A percentile compares a stretch with the other conserved stretches of the same genome.
phyloP scores from a whole-genome alignment of 2,329 filamentous ascomycete genomes.

The Aspergillus tanneri region DNA sequence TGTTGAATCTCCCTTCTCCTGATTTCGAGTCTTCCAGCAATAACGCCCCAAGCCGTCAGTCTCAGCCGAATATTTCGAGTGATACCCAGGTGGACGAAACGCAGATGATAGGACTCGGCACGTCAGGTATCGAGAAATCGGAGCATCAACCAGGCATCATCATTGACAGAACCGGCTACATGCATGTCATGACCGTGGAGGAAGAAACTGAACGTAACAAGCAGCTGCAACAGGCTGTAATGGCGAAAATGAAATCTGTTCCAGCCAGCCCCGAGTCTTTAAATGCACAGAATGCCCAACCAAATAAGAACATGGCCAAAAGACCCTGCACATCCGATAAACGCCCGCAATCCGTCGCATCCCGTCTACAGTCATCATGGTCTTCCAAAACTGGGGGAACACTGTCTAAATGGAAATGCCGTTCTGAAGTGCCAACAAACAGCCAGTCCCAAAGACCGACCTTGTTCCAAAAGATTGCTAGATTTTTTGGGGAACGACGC shows the following conservation, averaged over 20 bases:
- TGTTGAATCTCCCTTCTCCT: conserved; percentile 7
- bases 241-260: conserved; percentile 27
- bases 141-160: conserved; percentile 19
- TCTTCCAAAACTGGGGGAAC: conserved; percentile 3
- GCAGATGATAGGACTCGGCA: background rate
- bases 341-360: conserved; percentile 2
- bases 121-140: background rate
- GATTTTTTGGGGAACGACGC: conserved; percentile 8
- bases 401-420: background rate
- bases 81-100: background rate
- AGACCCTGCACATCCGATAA: background rate
- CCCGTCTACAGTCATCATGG: conserved; percentile 10
- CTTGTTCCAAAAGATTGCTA: conserved; percentile 6
- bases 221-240: conserved; percentile 25
- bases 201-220: conserved; percentile 22
- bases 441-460: background rate
- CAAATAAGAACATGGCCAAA: background rate
- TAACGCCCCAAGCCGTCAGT: background rate
- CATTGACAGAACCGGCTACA: conserved; percentile 23
- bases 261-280: background rate
- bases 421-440: background rate
- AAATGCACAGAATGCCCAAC: too few species aligned
- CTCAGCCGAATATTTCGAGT: background rate
- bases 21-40: conserved; percentile 11
- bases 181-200: conserved; percentile 19